phyloP scores from a whole-genome alignment of 768 basidiomycete species.

The Boletus subcaerulescens region DNA sequence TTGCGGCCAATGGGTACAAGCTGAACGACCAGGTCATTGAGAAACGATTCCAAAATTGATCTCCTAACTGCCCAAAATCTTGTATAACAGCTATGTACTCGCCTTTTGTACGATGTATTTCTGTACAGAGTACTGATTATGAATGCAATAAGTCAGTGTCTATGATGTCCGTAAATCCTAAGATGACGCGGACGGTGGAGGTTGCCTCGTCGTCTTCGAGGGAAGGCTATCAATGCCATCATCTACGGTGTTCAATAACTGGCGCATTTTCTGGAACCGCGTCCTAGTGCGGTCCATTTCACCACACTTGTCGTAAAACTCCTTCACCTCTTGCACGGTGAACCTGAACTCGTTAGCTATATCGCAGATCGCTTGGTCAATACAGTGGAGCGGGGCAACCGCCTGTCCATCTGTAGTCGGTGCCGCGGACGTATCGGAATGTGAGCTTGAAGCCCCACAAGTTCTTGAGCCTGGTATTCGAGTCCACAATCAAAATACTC shows the following conservation, averaged over 20 bases:
- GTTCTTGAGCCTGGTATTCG: not conserved
- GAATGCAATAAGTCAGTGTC: too few relatives aligned
- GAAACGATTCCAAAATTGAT: constrained; percentile 59
- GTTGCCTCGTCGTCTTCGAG: too few relatives aligned
- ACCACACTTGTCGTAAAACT: constrained; percentile 71
- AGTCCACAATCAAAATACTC: constrained; percentile 13
- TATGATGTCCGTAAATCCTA: too few relatives aligned
- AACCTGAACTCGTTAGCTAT: constrained; percentile 72
- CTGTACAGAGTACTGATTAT: too few relatives aligned
- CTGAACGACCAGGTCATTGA: constrained; percentile 62
- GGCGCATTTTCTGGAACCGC: constrained; percentile 69
- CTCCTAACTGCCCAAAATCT: constrained; percentile 3
- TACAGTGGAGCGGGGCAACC: constrained; percentile 47
- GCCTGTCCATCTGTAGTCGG: constrained; percentile 2
- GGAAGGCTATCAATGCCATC: constrained; percentile 11
- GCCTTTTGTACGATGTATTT: too few relatives aligned
- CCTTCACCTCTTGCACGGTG: constrained; percentile 72
- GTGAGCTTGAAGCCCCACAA: constrained; percentile 3
- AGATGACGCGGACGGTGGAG: too few relatives aligned
- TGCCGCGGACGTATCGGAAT: not conserved
- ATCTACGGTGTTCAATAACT: constrained; percentile 32
- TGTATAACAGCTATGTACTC: not conserved
- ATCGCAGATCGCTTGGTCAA: constrained; percentile 61
- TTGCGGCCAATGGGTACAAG: constrained; percentile 86
- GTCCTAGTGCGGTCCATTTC: constrained; percentile 64